Evolutionary conservation across 805 yeast species (phyloP).

Genomic region (Metschnikowia baotianmanensis): DNA sequence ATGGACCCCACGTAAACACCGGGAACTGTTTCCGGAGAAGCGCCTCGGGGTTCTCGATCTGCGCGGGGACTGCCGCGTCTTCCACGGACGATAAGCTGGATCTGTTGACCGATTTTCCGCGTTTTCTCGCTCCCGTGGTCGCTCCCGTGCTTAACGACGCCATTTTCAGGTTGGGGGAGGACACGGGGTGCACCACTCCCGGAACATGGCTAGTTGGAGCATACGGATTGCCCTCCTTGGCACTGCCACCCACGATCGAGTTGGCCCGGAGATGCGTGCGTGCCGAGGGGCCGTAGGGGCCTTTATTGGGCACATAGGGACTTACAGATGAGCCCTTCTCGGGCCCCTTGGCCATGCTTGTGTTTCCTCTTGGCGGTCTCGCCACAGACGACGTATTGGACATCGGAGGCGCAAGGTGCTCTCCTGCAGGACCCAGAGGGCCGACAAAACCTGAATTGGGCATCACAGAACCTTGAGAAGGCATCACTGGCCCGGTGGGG

Average conservation of each 20-base stretch:
- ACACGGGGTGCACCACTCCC: too few relatives aligned
- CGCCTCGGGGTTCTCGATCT: slow-evolving; percentile 50
- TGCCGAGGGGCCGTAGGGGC: slow-evolving; percentile 43
- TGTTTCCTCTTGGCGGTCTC: slow-evolving; percentile 22
- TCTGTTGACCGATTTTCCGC: slow-evolving; percentile 14
- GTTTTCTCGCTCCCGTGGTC: slow-evolving; percentile 7
- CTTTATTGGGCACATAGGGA: slow-evolving; percentile 44
- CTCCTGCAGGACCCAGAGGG: too few relatives aligned
- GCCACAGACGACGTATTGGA: slow-evolving; percentile 1
- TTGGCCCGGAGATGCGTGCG: slow-evolving; percentile 40
- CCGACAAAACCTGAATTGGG: too few relatives aligned
- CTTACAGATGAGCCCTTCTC: slow-evolving; percentile 27
- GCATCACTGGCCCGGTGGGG: too few relatives aligned
- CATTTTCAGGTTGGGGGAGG: too few relatives aligned
- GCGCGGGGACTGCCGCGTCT: slow-evolving; percentile 12
- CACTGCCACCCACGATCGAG: slow-evolving; percentile 39
- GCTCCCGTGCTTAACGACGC: slow-evolving; percentile 3
- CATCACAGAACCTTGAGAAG: too few relatives aligned
- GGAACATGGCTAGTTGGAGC: slow-evolving; percentile 29
- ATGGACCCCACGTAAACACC: slow-evolving; percentile 58
- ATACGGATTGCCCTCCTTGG: slow-evolving; percentile 41
- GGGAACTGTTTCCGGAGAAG: slow-evolving; percentile 68
- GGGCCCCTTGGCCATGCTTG: slow-evolving; percentile 22
- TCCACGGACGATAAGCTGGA: slow-evolving; percentile 7
- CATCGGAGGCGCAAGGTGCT: too few relatives aligned